Base-by-base conservation (phyloP, 1,139 yeast genomes). In the Taphrina sp. region DNA sequence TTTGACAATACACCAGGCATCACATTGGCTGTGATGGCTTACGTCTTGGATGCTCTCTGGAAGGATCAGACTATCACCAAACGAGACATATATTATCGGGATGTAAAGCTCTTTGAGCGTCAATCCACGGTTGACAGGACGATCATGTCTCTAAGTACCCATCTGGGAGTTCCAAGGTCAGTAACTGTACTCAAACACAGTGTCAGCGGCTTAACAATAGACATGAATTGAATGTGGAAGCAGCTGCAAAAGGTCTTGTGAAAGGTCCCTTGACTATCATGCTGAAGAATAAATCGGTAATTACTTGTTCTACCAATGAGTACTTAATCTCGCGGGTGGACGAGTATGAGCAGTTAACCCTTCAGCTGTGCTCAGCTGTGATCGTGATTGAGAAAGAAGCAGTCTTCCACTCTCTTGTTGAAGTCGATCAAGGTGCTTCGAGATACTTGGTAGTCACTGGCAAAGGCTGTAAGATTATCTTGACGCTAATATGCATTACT, bases 351-450 rank as follows among this genome's bases (percentile, higher is more conserved):
- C 14, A 10, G 10, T 33, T 35, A 10, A 16, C 12, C 20, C 19
- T 58, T 3, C 52, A 20, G 1, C 56, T 53, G 1, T 58, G 65
- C 3, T 56, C 67, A 1, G 71, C 68, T 33, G 70, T 84, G 0
- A 64, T 83, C 1, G 72, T 85, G 0, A 70, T 85, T 14, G 95
- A 85, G 66, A 85, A 85, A 63, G 94, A 84, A 58, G 70, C 72
- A 0, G 66, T 68, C 5, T 68, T 67, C 52, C 62, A 63, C 16
- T 60, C 61, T 7, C 59, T 69, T 4, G 61, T 61, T 16, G 5
- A 41, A 7, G 16, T 35, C 12, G 39, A 56, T 14, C 28, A 55
- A n/a, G 28, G 19, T 16, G 62, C 51, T 14, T 58, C 59, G 2
- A 52, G 47, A 19, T 58, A 61, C 22, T 49, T 61, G 23, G 14